Base-by-base conservation (phyloP, 1,284 basidiomycete species). In the Irpex sp. region DNA sequence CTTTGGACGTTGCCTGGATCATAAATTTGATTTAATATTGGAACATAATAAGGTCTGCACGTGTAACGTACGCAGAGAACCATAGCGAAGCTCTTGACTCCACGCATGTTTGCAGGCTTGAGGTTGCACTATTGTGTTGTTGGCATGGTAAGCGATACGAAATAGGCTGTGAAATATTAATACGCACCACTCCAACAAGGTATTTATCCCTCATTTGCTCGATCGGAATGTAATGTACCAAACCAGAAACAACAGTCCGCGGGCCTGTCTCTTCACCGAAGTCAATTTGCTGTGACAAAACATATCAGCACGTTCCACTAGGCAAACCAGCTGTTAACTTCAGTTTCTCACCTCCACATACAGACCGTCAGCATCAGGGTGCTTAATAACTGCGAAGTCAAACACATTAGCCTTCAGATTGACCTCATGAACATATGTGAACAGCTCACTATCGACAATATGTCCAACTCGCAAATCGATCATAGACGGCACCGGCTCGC, bases 21-120 rank as follows among this genome's bases (percentile, higher is more conserved):
- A 33, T 33, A 7, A 7, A 33, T 7, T 33, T 33, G 28, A 51
- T 37, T 7, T 52, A 28, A 14, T n/a, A 12, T n/a, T 47, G 21
- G 14, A 28, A 35, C 10, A 35, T 49, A 58, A n/a, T 9, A 18
- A n/a, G 7, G 33, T 33, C 23, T 36, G 53, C 19, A 23, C 10
- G 10, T 51, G 10, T 19, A 2, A 73, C 88, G 56, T 74, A 93
- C 93, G 69, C 89, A 92, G 65, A 98, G 87, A 37, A 98, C 90
- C 96, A 98, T 98, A 33, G 93, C 96, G 69, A 91, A 95, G 64
- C 93, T 96, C 78, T 96, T 97, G 66, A 98, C 86, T 4, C 96
- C 96, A 61, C 96, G 87, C 95, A 98, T 97, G 67, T 82, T 90
- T 16, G 91, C 96, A 5, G 95, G 96, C 75, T 98, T 98, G 63